These are phyloP conservation scores for Phytopythium litorale DNA, from an alignment of 352 stramenopile genomes.

Conservation along the genomic window DNA sequence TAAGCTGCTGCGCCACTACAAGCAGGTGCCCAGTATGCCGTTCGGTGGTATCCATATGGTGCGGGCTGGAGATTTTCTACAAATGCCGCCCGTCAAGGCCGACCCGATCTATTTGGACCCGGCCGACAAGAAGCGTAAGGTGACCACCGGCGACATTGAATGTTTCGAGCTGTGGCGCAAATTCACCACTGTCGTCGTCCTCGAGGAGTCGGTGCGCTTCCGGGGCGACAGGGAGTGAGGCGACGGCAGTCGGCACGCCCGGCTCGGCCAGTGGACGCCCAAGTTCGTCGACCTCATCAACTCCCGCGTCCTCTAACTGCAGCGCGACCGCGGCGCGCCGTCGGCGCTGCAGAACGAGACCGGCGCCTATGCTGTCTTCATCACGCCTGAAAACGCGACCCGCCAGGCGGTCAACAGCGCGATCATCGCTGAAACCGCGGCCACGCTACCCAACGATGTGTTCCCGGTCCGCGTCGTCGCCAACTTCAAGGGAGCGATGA, in stretches of 20 bases:
- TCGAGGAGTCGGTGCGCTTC: slow-evolving; percentile 6
- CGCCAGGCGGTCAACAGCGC: too few relatives aligned
- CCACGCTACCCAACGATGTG: background rate
- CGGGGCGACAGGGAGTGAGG: slow-evolving; percentile 3
- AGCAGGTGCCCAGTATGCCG: slow-evolving; percentile 1
- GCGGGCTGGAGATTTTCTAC: slow-evolving; percentile 1
- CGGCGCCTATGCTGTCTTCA: too few relatives aligned
- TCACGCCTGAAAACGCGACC: too few relatives aligned
- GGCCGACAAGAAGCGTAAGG: background rate
- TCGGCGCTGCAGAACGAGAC: too few relatives aligned
- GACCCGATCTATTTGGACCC: slow-evolving; percentile 6
- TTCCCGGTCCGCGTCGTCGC: background rate
- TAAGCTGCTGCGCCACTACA: slow-evolving; percentile 5
- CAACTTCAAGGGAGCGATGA: background rate
- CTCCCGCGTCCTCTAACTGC: too few relatives aligned
- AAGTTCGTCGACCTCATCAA: too few relatives aligned
- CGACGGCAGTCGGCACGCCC: background rate
- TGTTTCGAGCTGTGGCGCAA: slow-evolving; percentile 8
- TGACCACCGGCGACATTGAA: slow-evolving; percentile 3
- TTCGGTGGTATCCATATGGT: background rate
- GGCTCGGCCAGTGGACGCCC: slow-evolving; percentile 6
- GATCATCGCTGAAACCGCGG: too few relatives aligned
- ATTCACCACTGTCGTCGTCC: slow-evolving; percentile 5
- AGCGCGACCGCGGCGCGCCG: too few relatives aligned
- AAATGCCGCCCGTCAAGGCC: slow-evolving; percentile 1